Evolutionary conservation across 2,329 filamentous ascomycete species (phyloP).

Genomic region (Pseudogymnoascus sp.): DNA sequence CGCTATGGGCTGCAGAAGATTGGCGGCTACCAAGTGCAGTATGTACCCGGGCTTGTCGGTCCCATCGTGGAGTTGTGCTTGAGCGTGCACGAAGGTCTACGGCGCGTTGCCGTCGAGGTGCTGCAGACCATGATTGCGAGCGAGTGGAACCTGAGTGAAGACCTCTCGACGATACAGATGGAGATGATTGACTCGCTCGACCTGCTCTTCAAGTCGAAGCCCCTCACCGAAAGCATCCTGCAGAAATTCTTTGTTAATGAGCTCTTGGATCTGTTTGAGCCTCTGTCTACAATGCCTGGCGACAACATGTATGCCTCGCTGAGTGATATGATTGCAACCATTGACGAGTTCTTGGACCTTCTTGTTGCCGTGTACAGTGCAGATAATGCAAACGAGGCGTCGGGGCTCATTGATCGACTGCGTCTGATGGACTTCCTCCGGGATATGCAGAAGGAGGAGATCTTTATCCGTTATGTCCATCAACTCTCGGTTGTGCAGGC

Average conservation of each 20-base stretch:
- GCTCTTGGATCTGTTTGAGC: constrained; percentile 69
- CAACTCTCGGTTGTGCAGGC: constrained; percentile 74
- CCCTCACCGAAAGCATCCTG: constrained; percentile 75
- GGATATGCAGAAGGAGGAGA: constrained; percentile 94
- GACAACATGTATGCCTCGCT: constrained; percentile 70
- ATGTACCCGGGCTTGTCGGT: constrained; percentile 83
- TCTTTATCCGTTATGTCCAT: constrained; percentile 92
- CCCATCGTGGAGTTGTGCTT: constrained; percentile 90
- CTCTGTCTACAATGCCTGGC: constrained; percentile 54
- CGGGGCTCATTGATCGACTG: constrained; percentile 77
- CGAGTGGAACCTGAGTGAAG: constrained; percentile 93
- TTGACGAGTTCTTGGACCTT: constrained; percentile 85
- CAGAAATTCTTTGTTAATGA: constrained; percentile 91
- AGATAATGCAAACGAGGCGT: constrained; percentile 63
- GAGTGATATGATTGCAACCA: constrained; percentile 68
- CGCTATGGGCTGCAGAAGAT: constrained; percentile 74
- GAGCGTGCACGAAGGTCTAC: constrained; percentile 85
- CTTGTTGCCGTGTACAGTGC: constrained; percentile 81
- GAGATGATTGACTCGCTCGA: constrained; percentile 96
- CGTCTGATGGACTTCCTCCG: constrained; percentile 92
- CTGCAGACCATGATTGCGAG: constrained; percentile 97
- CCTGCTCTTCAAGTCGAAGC: constrained; percentile 78
- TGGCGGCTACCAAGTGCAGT: constrained; percentile 96
- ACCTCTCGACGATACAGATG: constrained; percentile 82
- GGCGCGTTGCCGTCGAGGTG: constrained; percentile 84